phyloP scores from a whole-genome alignment of 2,329 filamentous ascomycete species.

The Alternaria arborescens region DNA sequence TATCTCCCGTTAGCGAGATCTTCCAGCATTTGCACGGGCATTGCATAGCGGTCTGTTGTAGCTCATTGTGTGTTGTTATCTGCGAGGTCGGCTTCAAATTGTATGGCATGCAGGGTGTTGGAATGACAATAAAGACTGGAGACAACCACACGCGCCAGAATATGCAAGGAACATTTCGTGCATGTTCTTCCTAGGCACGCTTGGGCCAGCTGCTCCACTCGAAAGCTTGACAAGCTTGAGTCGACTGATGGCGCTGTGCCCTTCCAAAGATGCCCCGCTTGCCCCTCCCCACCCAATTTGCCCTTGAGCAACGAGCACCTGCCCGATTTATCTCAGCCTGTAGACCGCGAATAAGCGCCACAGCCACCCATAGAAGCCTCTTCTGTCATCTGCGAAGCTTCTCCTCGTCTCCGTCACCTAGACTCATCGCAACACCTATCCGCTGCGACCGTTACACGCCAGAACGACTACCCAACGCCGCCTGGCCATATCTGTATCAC shows the following conservation, averaged over 20 bases:
- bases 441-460: slow-evolving; percentile 29
- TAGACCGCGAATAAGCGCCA: slow-evolving; percentile 45
- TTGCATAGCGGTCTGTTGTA: slow-evolving; percentile 26
- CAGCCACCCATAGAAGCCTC: slow-evolving; percentile 4
- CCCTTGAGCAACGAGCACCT: slow-evolving; percentile 31
- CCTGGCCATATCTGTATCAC: slow-evolving; percentile 60
- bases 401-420: slow-evolving; percentile 18
- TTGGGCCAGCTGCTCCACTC: slow-evolving; percentile 8
- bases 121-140: background rate
- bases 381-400: slow-evolving; percentile 20
- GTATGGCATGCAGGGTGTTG: background rate
- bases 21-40: slow-evolving; percentile 27
- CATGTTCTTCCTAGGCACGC: background rate
- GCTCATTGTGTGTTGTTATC: background rate
- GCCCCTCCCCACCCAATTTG: slow-evolving; percentile 27
- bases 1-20: slow-evolving; percentile 3
- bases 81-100: background rate
- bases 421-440: slow-evolving; percentile 16
- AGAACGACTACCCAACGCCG: slow-evolving; percentile 32
- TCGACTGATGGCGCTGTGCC: slow-evolving; percentile 3
- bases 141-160: background rate
- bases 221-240: slow-evolving; percentile 18
- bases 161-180: slow-evolving; percentile 8
- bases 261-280: slow-evolving; percentile 29
- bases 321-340: slow-evolving; percentile 39